Evolutionary conservation across 139 green algal genomes (phyloP).

Genomic region (Diplosphaera chodatii): DNA sequence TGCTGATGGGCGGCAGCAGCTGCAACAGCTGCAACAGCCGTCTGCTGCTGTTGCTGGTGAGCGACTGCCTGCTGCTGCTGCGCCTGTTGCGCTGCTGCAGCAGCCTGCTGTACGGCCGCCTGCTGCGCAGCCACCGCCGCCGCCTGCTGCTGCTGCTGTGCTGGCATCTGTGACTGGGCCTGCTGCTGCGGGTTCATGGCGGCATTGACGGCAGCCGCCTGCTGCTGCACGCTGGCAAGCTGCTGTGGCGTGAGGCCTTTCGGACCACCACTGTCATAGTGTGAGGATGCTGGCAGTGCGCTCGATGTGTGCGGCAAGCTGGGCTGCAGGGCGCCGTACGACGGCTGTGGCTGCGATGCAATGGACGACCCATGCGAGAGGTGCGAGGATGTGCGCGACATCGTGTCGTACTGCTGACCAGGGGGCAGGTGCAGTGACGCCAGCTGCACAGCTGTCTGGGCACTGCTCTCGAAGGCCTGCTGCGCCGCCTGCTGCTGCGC

Average conservation of each 20-base stretch:
- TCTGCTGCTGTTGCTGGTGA: too few species aligned
- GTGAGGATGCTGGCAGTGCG: not conserved
- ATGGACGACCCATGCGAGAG: not conserved
- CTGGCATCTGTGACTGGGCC: not conserved
- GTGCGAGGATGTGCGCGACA: not conserved
- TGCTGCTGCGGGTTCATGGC: not conserved
- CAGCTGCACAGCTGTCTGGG: not conserved
- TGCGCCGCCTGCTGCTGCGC: not conserved
- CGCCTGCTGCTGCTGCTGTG: not conserved
- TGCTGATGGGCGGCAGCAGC: not conserved
- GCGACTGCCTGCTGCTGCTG: not conserved
- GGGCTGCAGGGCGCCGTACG: not conserved
- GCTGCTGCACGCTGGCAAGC: not conserved
- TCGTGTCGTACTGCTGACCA: not conserved
- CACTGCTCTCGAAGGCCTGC: not conserved
- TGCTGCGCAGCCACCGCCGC: not conserved
- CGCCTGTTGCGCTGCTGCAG: not conserved
- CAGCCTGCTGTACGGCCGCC: not conserved
- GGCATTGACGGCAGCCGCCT: not conserved
- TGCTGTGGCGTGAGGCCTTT: not conserved
- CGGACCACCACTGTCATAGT: not conserved
- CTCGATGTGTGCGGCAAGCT: not conserved
- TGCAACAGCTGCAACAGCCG: too few species aligned
- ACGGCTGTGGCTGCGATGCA: not conserved
- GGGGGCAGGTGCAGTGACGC: not conserved